phyloP scores from a whole-genome alignment of 257 asterid species.

The Capsicum pubescens region DNA sequence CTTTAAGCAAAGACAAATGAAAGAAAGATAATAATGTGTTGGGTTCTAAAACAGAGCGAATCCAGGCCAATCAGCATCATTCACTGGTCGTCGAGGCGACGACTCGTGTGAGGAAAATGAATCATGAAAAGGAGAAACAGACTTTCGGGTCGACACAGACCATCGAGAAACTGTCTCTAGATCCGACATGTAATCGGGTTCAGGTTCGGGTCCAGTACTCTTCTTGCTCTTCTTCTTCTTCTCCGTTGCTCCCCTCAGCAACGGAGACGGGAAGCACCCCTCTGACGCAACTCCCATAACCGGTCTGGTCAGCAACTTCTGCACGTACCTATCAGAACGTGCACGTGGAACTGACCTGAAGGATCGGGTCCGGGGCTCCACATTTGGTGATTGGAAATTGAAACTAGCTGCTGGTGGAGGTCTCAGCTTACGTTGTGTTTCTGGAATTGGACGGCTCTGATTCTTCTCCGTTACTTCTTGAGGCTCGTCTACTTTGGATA shows the following conservation, averaged over 20 bases:
- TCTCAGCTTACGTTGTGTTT: conserved; percentile 49
- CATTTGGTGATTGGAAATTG: conserved; percentile 35
- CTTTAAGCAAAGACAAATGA: not conserved
- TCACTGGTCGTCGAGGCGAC: conserved; percentile 50
- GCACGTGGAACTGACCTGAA: conserved; percentile 42
- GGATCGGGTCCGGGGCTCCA: conserved; percentile 45
- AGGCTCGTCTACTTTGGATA: not conserved
- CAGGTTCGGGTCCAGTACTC: conserved; percentile 28
- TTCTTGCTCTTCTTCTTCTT: conserved; percentile 14
- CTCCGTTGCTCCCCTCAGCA: conserved; percentile 36
- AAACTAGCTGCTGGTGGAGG: conserved; percentile 74
- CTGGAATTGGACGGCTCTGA: conserved; percentile 31
- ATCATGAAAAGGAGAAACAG: conserved; percentile 43
- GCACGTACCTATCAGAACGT: conserved; percentile 41
- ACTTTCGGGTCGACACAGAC: conserved; percentile 59
- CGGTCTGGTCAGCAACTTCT: conserved; percentile 31
- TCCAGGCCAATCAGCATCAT: conserved; percentile 57
- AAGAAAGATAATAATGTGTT: not conserved
- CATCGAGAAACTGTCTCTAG: conserved; percentile 46
- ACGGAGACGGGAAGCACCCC: conserved; percentile 66
- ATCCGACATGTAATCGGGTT: conserved; percentile 48
- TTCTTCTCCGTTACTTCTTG: not conserved
- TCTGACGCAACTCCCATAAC: not conserved
- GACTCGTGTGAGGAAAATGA: conserved; percentile 33
- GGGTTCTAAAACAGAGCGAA: conserved; percentile 53